phyloP scores from a whole-genome alignment of 2,329 filamentous ascomycete species.

The Beauveria pseudobassiana region DNA sequence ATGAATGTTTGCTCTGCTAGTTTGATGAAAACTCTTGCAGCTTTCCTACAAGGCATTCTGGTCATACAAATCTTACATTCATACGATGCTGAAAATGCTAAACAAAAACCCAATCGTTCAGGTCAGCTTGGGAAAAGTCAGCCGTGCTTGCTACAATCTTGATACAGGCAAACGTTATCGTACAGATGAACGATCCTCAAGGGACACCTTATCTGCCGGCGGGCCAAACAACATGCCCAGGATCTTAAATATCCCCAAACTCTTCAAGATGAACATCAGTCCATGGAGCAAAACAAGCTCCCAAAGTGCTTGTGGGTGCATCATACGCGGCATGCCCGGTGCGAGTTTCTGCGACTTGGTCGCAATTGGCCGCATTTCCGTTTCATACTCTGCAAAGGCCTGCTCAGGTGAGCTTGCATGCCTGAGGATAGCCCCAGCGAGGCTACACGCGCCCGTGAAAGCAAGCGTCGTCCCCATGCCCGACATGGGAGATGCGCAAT shows the following conservation, averaged over 20 bases:
- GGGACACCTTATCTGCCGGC: background rate
- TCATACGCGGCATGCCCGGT: constrained; percentile 19
- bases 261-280: background rate
- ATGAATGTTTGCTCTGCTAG: too few relatives aligned
- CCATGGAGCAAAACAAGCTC: constrained; percentile 20
- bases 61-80: too few relatives aligned
- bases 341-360: constrained; percentile 29
- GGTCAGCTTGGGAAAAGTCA: too few relatives aligned
- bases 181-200: background rate
- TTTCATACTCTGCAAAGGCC: constrained; percentile 33
- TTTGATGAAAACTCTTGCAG: too few relatives aligned
- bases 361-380: constrained; percentile 31
- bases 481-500: constrained; percentile 36
- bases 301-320: constrained; percentile 21
- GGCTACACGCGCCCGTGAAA: constrained; percentile 39
- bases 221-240: background rate
- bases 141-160: too few relatives aligned
- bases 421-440: constrained; percentile 38
- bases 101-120: too few relatives aligned
- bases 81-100: too few relatives aligned
- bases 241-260: background rate
- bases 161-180: too few relatives aligned
- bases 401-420: constrained; percentile 18
- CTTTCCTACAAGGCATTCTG: too few relatives aligned
- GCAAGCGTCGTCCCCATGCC: constrained; percentile 42